Conservation (phyloP, 2,329 filamentous ascomycete genomes). For the Pseudopithomyces chartarum region DNA sequence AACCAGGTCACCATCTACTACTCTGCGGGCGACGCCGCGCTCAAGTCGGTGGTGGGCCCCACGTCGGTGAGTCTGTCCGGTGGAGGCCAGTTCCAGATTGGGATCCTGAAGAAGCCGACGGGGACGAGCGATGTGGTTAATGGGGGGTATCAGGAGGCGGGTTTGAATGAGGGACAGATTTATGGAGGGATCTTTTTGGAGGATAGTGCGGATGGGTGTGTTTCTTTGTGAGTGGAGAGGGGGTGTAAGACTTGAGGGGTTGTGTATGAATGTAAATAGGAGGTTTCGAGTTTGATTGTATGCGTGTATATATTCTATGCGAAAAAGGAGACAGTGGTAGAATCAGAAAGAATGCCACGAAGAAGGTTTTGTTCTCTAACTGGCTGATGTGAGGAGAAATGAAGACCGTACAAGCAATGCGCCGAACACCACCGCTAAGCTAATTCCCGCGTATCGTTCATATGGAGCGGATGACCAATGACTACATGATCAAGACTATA, state of each 20-base stretch:
- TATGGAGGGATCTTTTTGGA: constrained; percentile 48
- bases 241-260: background rate
- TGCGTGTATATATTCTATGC: background rate
- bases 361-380: too few relatives aligned
- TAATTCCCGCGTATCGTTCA: background rate
- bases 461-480: background rate
- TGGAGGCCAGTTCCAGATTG: constrained; percentile 66
- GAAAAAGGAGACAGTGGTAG: background rate
- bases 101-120: constrained; percentile 65
- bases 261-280: background rate
- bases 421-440: constrained; percentile 1
- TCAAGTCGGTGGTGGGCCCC: constrained; percentile 55
- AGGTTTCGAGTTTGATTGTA: background rate
- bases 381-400: too few relatives aligned
- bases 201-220: constrained; percentile 40
- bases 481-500: background rate
- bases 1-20: constrained; percentile 64
- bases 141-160: constrained; percentile 39
- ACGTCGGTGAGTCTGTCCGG: constrained; percentile 59
- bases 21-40: constrained; percentile 53
- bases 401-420: background rate
- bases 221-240: constrained; percentile 30
- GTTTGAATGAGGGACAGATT: constrained; percentile 46
- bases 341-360: background rate
- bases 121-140: constrained; percentile 48